These are phyloP conservation scores for Domatiomyces catenatus DNA, from an alignment of 2,329 filamentous ascomycete species.

Conservation along the genomic window DNA sequence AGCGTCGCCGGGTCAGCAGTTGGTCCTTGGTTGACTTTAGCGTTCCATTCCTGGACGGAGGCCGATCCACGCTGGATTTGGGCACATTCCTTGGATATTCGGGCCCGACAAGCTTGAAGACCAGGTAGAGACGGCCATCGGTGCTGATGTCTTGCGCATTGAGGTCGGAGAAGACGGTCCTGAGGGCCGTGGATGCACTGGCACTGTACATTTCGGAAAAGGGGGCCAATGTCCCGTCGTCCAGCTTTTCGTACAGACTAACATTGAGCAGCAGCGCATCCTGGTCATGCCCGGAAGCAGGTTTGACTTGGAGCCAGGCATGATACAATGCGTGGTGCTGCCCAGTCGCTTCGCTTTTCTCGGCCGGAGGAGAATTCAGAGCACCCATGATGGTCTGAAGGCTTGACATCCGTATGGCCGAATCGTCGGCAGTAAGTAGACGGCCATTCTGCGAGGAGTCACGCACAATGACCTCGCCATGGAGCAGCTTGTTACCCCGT, in stretches of 20 bases:
- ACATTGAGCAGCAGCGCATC: slow-evolving; percentile 62
- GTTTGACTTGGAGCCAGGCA: slow-evolving; percentile 61
- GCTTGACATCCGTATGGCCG: slow-evolving; percentile 76
- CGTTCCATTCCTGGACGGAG: slow-evolving; percentile 15
- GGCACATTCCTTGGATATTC: slow-evolving; percentile 27
- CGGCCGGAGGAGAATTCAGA: slow-evolving; percentile 63
- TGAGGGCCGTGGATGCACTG: slow-evolving; percentile 51
- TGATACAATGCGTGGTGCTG: slow-evolving; percentile 55
- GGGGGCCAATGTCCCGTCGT: slow-evolving; percentile 46
- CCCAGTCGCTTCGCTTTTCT: slow-evolving; percentile 50
- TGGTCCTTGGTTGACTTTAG: slow-evolving; percentile 12
- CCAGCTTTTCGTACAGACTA: slow-evolving; percentile 58
- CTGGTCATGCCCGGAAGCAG: slow-evolving; percentile 61
- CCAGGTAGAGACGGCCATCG: slow-evolving; percentile 53
- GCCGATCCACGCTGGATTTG: slow-evolving; percentile 5
- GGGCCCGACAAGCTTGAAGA: slow-evolving; percentile 60
- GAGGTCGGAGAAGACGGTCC: slow-evolving; percentile 77
- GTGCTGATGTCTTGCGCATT: slow-evolving; percentile 59
- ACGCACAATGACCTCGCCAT: slow-evolving; percentile 84
- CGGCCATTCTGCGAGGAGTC: slow-evolving; percentile 71
- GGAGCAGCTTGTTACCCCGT: slow-evolving; percentile 82
- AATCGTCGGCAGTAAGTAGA: slow-evolving; percentile 81
- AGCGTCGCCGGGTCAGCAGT: slow-evolving; percentile 22
- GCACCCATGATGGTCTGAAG: slow-evolving; percentile 94
- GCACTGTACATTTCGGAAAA: slow-evolving; percentile 71